phyloP scores from a whole-genome alignment of 805 yeast species.

The Cephaloascus albidus region DNA sequence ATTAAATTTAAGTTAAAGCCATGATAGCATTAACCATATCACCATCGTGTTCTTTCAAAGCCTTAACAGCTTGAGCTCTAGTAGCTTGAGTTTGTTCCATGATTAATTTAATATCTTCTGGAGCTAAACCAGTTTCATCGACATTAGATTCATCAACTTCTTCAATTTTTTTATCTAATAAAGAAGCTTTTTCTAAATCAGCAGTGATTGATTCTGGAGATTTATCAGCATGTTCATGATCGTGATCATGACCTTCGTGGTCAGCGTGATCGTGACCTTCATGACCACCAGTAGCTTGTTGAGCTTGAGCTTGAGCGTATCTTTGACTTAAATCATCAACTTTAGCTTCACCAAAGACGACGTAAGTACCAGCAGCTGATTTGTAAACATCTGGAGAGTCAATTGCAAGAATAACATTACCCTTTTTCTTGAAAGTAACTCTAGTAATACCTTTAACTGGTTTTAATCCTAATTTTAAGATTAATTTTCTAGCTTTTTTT shows the following conservation, averaged over 20 bases:
- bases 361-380: conserved; percentile 87
- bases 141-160: conserved; percentile 62
- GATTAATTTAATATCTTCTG: conserved; percentile 77
- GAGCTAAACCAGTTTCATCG: conserved; percentile 78
- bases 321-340: conserved; percentile 88
- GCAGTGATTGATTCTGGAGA: conserved; percentile 76
- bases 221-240: conserved; percentile 27
- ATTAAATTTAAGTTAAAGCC: conserved; percentile 39
- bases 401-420: conserved; percentile 85
- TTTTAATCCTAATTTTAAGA: conserved; percentile 83
- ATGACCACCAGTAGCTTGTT: conserved; percentile 46
- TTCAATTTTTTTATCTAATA: conserved; percentile 22
- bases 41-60: conserved; percentile 80
- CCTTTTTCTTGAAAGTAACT: conserved; percentile 91
- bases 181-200: conserved; percentile 65
- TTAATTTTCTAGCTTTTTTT: conserved; percentile 88
- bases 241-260: background rate
- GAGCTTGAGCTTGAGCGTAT: conserved; percentile 76
- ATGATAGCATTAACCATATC: conserved; percentile 96
- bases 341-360: conserved; percentile 97
- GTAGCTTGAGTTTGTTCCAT: conserved; percentile 88
- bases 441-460: conserved; percentile 87
- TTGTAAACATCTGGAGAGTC: conserved; percentile 93
- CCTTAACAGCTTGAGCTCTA: conserved; percentile 84
- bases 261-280: conserved; percentile 9